A percentile compares a stretch with the other conserved stretches of the same genome.
These are phyloP conservation scores for Colletotrichum orchidophilum DNA, from an alignment of 2,329 filamentous ascomycete species.

Conservation along the genomic window DNA sequence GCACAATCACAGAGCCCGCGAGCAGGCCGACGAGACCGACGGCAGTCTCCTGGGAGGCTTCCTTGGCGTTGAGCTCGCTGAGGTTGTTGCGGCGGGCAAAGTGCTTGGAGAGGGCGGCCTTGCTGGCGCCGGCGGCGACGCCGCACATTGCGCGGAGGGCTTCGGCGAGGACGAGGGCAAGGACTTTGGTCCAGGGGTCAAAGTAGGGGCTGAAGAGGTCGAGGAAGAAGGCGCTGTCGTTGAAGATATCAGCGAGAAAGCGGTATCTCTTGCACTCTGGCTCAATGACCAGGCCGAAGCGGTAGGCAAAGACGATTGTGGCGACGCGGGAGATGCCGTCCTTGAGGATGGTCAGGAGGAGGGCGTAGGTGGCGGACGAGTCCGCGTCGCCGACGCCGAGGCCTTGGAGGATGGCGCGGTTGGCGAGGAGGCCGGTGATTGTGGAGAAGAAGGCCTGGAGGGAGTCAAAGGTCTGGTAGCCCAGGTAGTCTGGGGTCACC, in stretches of 20 bases:
- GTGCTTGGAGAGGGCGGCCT: constrained; percentile 90
- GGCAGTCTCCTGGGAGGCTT: constrained; percentile 94
- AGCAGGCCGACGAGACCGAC: constrained; percentile 91
- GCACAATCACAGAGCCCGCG: constrained; percentile 82
- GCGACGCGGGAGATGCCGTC: constrained; percentile 83
- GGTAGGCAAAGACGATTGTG: constrained; percentile 87
- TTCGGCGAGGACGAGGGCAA: constrained; percentile 60
- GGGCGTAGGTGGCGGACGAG: constrained; percentile 81
- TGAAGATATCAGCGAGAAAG: constrained; percentile 87
- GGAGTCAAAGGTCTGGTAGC: constrained; percentile 77
- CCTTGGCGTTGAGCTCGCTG: constrained; percentile 93
- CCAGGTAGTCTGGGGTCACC: constrained; percentile 84
- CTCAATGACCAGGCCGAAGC: constrained; percentile 83
- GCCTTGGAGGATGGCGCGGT: constrained; percentile 80
- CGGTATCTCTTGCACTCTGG: constrained; percentile 92
- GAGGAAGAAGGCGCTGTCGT: constrained; percentile 86
- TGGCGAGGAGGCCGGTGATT: constrained; percentile 82
- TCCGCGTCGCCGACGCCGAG: constrained; percentile 85
- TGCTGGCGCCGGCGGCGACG: constrained; percentile 88
- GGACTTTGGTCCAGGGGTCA: constrained; percentile 60
- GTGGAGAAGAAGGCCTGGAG: constrained; percentile 86
- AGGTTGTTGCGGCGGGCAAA: constrained; percentile 90
- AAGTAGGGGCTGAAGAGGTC: constrained; percentile 83
- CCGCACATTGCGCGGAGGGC: constrained; percentile 76
- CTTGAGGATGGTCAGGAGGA: constrained; percentile 85